A percentile compares a stretch with the other conserved stretches of the same genome.
These are phyloP conservation scores for Mycena belliarum DNA, from an alignment of 768 basidiomycete species.

Conservation along the genomic window DNA sequence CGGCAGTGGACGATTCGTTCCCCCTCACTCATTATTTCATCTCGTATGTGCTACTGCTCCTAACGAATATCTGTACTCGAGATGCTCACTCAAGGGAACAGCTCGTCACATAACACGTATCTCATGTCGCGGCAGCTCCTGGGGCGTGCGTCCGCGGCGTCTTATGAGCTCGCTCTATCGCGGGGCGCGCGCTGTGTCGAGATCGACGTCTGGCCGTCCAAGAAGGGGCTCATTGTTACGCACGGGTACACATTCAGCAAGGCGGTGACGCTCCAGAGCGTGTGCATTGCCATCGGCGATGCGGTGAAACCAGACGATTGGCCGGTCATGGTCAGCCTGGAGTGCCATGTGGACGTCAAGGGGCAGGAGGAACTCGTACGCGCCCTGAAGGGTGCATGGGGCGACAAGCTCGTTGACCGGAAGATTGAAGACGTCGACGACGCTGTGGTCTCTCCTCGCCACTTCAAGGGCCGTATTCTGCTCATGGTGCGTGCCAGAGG, in stretches of 20 bases:
- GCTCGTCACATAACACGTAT: constrained; percentile 71
- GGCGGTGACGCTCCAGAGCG: constrained; percentile 50
- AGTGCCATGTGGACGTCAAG: constrained; percentile 57
- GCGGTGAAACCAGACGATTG: constrained; percentile 44
- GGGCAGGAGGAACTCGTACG: constrained; percentile 55
- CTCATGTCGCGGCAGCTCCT: constrained; percentile 58
- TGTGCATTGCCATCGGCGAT: constrained; percentile 53
- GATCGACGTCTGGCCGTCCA: constrained; percentile 66
- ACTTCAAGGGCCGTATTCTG: constrained; percentile 54
- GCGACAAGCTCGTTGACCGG: constrained; percentile 47
- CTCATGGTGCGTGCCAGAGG: constrained; percentile 47
- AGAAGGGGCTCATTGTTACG: constrained; percentile 55
- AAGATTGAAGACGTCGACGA: constrained; percentile 39
- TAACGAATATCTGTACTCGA: background rate
- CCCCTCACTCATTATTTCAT: constrained; percentile 60
- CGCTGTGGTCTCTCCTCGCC: constrained; percentile 41
- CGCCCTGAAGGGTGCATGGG: constrained; percentile 53
- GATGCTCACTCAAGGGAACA: constrained; percentile 21
- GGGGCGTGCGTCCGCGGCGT: constrained; percentile 52
- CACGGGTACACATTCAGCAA: constrained; percentile 62
- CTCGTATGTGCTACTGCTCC: constrained; percentile 42
- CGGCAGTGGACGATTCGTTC: constrained; percentile 40
- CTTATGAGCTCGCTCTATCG: constrained; percentile 56
- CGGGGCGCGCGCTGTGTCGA: constrained; percentile 61
- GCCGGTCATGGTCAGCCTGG: constrained; percentile 62